phyloP scores from a whole-genome alignment of 192 early-diverging fungal genomes.

The Coemansia asiatica region DNA sequence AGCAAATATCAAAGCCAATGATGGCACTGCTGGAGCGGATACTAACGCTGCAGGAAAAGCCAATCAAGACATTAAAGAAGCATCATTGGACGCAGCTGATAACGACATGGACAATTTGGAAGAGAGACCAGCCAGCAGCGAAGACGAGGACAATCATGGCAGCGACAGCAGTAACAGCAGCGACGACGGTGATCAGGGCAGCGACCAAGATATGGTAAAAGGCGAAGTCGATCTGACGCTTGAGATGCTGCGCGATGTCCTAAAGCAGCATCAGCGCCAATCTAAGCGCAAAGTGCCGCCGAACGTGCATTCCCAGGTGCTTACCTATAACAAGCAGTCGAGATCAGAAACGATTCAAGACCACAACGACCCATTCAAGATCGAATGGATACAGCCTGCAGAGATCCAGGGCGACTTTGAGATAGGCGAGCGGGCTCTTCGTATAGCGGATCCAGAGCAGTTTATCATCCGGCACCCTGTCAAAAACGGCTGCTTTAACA shows the following conservation, averaged over 20 bases:
- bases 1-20: not conserved
- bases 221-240: slow-evolving; percentile 30
- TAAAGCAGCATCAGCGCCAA: slow-evolving; percentile 76
- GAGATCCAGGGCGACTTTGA: slow-evolving; percentile 51
- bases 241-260: slow-evolving; percentile 62
- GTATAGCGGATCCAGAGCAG: slow-evolving; percentile 30
- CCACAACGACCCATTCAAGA: slow-evolving; percentile 89
- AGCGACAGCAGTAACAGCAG: slow-evolving; percentile 14
- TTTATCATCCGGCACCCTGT: slow-evolving; percentile 71
- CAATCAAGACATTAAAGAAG: not conserved
- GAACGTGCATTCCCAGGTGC: slow-evolving; percentile 72
- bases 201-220: slow-evolving; percentile 4
- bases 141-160: not conserved
- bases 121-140: slow-evolving; percentile 7
- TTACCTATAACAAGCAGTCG: slow-evolving; percentile 69
- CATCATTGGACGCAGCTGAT: not conserved
- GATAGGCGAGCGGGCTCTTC: slow-evolving; percentile 36
- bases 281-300: slow-evolving; percentile 76
- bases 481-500: slow-evolving; percentile 75
- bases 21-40: too few relatives aligned
- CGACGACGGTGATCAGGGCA: slow-evolving; percentile 16
- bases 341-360: slow-evolving; percentile 70
- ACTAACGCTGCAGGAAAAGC: not conserved
- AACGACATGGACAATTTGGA: slow-evolving; percentile 10
- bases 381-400: slow-evolving; percentile 73